Base-by-base conservation (phyloP, 2,329 filamentous ascomycete species). In the Karstenula rhodostoma region DNA sequence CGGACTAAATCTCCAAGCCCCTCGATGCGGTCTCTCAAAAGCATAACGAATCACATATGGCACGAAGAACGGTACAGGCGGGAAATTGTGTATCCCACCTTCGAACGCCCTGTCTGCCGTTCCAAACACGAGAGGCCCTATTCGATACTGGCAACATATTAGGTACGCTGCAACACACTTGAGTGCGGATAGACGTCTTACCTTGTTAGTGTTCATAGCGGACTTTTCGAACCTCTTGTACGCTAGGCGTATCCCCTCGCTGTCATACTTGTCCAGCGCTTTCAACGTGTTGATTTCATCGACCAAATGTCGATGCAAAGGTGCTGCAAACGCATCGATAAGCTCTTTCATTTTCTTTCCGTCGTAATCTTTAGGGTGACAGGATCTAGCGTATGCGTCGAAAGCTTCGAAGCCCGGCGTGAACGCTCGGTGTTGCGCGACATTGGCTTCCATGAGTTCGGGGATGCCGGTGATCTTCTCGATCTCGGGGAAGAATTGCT, bases 371-470 rank as follows among this genome's bases (percentile, higher is more conserved):
- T 59, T 48, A 3, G 59, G 57, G 22, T 23, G 15, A 47, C 61
- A 65, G 3, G 47, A 62, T 49, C 25, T 32, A 4, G 54, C 55
- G 43, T 78, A 78, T 22, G 64, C 61, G 5, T 70, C 60, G 23
- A 78, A 72, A 8, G 51, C 56, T 22, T 73, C 79, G 3, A 88
- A 81, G 17, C 85, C 85, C 8, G 73, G 76, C 4, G 87, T 79
- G 73, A 89, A 87, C 0, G 84, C 73, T 49, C 80, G 79, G 62
- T 88, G 86, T 69, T 89, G 85, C 59, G 83, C 76, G 62, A 85
- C 80, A 0, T 84, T 87, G 59, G 79, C 80, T 0, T 77, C 80
- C 79, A 83, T 87, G 52, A 87, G 74, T 2, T 74, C 77, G 67
- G 82, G 81, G 69, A 86, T 84, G 6, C 75, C 73, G 15, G 86